Evolutionary conservation across 1,284 basidiomycete genomes (phyloP), one percentile per base, ranked within the genome.

Genomic region (Ustilago sp.): DNA sequence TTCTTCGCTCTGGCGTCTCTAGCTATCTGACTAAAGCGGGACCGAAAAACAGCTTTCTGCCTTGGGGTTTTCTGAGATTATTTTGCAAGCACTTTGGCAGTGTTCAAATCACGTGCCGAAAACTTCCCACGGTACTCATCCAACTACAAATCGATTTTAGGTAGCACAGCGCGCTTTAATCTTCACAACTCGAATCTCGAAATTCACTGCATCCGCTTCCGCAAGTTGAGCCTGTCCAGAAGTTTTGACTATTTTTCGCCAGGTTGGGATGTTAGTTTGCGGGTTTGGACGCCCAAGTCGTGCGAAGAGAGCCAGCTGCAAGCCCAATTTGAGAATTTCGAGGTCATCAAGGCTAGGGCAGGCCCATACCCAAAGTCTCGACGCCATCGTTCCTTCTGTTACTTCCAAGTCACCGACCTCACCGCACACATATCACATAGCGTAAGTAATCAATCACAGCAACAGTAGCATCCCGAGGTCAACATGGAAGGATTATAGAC

Each of bases 331-430:
- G 19, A 48, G 45, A 48, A 41, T 17, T 41, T 41, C 13, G 48
- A 59, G 19, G 12, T n/a, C 19, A 8, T 4, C 28, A 28, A 12
- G 35, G 4, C 12, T 55, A 12, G 23, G 38, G 8, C 47, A 11
- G 58, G 19, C 38, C 8, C 23, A 55, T 39, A 59, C 32, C 17
- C 31, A 34, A 56, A 54, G 36, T 47, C 38, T 65, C 31, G 54
- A 54, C 11, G 32, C 13, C 43, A 35, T 57, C n/a, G 23, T 43
- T 65, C 51, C 71, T 64, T 68, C 55, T 55, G 6, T 17, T 53
- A 17, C 43, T 61, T 64, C 64, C 73, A 75, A 75, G 71, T 74
- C 71, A 68, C 50, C 66, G 66, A 74, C 71, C 71, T 64, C 71
- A 74, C 71, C 71, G 66, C 66, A 68, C 47, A 74, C 65, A 61